Base-by-base conservation (phyloP, 306 rosid species). In the Cyamopsis tetragonoloba region DNA sequence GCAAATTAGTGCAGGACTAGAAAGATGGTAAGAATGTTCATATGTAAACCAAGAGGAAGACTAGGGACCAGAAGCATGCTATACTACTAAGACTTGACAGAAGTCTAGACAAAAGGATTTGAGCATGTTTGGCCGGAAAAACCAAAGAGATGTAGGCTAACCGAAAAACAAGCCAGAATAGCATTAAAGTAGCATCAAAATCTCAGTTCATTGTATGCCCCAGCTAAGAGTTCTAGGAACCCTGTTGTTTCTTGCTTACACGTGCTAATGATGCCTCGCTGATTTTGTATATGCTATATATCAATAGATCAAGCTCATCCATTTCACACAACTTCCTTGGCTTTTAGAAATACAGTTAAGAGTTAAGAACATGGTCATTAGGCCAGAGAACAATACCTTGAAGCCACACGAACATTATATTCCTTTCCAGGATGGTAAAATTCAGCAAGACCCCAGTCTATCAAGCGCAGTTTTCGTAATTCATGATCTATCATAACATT, bases 401-500 rank as follows among this genome's bases (percentile, higher is more conserved):
- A 89, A 37, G 96, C 96, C 65, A 89, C 96, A 68, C 95, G 95
- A 35, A 89, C 96, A 71, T 89, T 89, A 50, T 89, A 89, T 66
- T 89, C 96, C 82, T 89, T 89, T 59, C 89, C 89, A 63, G 96
- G 96, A 70, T 89, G 96, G 77, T 89, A 89, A 80, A 87, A 87
- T 77, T 89, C 96, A 26, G 96, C 96, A 41, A 87, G 96, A 61
- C 96, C 96, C 96, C 95, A 89, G 61, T 89, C 96, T 81, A 89
- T 89, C 85, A 89, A 62, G 77, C 95, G 96, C 35, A 89, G 96
- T 78, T 89, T 89, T 22, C 91, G 91, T 75, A 87, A 74, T 70
- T 89, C 95, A 54, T 87, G 96, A 82, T 89, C 96, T 59, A 89
- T 89, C 96, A 89, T 89, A 57, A 89, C 95, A 80, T 89, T 89